These are phyloP conservation scores for Murraya koenigii DNA, from an alignment of 345 rosid genomes.

Conservation along the genomic window DNA sequence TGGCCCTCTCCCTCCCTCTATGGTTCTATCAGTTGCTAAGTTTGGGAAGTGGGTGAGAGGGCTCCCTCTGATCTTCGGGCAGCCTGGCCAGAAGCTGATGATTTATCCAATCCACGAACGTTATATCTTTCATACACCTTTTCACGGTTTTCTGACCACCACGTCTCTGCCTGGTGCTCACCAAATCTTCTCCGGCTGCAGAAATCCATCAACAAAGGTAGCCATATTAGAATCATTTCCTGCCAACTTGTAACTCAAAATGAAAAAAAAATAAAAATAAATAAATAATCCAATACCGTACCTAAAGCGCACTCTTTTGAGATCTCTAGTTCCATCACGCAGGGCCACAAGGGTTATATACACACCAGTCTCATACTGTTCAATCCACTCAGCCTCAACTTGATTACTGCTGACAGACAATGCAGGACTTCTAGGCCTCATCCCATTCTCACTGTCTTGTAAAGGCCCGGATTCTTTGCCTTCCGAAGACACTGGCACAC, in stretches of 20 bases:
- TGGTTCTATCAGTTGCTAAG: constrained; percentile 29
- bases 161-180: constrained; percentile 91
- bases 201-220: not conserved
- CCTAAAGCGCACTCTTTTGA: constrained; percentile 99
- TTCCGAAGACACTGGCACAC: constrained; percentile 47
- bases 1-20: constrained; percentile 17
- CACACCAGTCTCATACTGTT: constrained; percentile 92
- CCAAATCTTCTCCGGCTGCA: constrained; percentile 89
- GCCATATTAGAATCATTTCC: not conserved
- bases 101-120: constrained; percentile 70
- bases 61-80: constrained; percentile 56
- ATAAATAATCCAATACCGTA: constrained; percentile 16
- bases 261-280: not conserved
- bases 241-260: not conserved
- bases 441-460: constrained; percentile 48
- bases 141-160: constrained; percentile 99
- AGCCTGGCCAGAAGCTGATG: constrained; percentile 53
- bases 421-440: constrained; percentile 49
- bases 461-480: constrained; percentile 48
- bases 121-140: constrained; percentile 83
- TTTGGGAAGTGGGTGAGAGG: constrained; percentile 48
- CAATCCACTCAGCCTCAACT: constrained; percentile 92
- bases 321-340: constrained; percentile 95
- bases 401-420: constrained; percentile 41
- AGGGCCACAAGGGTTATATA: constrained; percentile 83